Base-by-base conservation (phyloP, 441 rosid species). In the Manihot esculenta region DNA sequence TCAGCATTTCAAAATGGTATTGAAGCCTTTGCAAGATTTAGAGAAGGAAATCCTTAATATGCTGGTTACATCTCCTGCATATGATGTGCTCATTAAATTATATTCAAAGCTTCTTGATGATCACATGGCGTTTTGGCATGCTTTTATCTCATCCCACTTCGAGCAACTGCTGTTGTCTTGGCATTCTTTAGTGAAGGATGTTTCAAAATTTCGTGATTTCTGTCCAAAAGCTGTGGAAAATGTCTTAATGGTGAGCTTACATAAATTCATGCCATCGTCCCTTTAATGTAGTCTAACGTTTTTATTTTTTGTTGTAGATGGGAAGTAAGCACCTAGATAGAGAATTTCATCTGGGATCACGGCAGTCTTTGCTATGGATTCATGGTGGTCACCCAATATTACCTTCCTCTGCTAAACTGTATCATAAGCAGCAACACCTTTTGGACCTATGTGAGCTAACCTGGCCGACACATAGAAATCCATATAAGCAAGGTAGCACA, bases 351-450 rank as follows among this genome's bases (percentile, higher is more conserved):
- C 78, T 78, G 80, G 79, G 35, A 69, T 78, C 89, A 30, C 86
- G 88, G 72, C 91, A 78, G 82, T 87, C 96, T 62, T 81, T 93
- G 85, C 85, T 96, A 44, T 96, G 98, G 99, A 82, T 84, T 82
- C 82, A 89, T 79, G 98, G 97, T 23, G 99, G 99, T 71, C 99
- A 93, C 84, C 98, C 99, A 49, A 77, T 82, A 67, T 76, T 84
- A 65, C 97, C 98, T 53, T 74, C 81, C 62, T 88, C 92, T 71
- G 79, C 84, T 50, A 76, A 84, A 51, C 66, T 91, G 70, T 88
- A 79, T 84, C 44, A 73, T 69, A 77, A 80, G 71, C 96, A 88
- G 84, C 84, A 79, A 44, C 78, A 82, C 66, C 81, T 96, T 80
- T 73, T 86, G 41, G 78, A 80, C 73, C 79, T 87, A 24, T 93